Conservation (phyloP, 106 monocot species). For the Apostasia ramifera region DNA sequence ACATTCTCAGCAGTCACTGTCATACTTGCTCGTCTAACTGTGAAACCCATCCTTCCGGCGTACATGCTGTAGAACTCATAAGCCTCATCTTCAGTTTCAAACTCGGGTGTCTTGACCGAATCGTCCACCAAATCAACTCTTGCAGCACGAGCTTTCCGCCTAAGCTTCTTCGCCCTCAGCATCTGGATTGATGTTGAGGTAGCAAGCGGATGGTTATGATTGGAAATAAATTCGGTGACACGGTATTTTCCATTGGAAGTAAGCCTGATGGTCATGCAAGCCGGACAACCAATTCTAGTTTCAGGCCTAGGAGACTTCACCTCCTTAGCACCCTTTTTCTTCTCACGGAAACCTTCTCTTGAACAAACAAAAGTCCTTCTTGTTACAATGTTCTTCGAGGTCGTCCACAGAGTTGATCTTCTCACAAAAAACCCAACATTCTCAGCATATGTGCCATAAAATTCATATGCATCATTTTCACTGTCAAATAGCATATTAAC, state of each 20-base stretch:
- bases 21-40: conserved; percentile 46
- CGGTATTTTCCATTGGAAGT: conserved; percentile 60
- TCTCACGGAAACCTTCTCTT: conserved; percentile 66
- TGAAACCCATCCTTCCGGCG: conserved; percentile 58
- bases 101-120: conserved; percentile 49
- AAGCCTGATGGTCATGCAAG: conserved; percentile 62
- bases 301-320: conserved; percentile 52
- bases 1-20: conserved; percentile 39
- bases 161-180: conserved; percentile 51
- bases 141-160: conserved; percentile 42
- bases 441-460: conserved; percentile 63
- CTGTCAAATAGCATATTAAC: conserved; percentile 58
- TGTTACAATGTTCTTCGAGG: conserved; percentile 64
- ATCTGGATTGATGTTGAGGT: conserved; percentile 34
- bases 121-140: conserved; percentile 67
- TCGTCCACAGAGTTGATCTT: conserved; percentile 60
- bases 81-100: conserved; percentile 59
- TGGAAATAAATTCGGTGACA: conserved; percentile 53
- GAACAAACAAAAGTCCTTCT: conserved; percentile 73
- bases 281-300: conserved; percentile 60
- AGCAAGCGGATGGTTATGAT: conserved; percentile 59
- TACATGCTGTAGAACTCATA: conserved; percentile 69
- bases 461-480: conserved; percentile 72
- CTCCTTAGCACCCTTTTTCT: conserved; percentile 55
- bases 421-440: conserved; percentile 56